These are phyloP conservation scores for Tetrapisispora namnaoensis DNA, from an alignment of 805 yeast species.

Conservation along the genomic window DNA sequence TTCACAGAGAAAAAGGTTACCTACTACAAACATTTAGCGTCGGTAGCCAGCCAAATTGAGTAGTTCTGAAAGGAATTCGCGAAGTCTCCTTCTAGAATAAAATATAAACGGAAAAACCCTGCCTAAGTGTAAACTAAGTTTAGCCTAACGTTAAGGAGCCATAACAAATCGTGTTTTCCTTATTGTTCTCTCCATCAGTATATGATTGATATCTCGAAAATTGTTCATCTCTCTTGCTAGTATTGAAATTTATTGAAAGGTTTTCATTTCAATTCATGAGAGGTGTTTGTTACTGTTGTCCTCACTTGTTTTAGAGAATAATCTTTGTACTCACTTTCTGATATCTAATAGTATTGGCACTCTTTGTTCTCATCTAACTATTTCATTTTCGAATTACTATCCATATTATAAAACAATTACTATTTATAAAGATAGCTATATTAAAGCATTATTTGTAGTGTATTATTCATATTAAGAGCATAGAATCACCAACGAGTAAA, in stretches of 20 bases:
- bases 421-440: not conserved
- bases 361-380: not conserved
- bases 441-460: not conserved
- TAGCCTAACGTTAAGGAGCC: not conserved
- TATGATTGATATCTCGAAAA: not conserved
- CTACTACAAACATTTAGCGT: too few species aligned
- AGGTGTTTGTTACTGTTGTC: not conserved
- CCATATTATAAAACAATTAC: not conserved
- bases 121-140: not conserved
- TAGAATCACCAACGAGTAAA: constrained; percentile 3
- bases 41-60: too few species aligned
- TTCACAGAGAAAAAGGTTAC: too few species aligned
- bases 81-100: not conserved
- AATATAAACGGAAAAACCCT: not conserved
- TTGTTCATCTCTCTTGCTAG: not conserved
- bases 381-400: not conserved
- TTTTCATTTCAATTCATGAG: not conserved
- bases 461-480: not conserved
- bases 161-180: too few species aligned
- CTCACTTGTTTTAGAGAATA: not conserved
- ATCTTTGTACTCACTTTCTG: not conserved
- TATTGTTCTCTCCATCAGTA: too few species aligned
- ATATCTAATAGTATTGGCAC: not conserved
- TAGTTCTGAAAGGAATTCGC: too few species aligned
- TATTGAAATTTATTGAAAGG: not conserved